Evolutionary conservation across 2,329 filamentous ascomycete species (phyloP), one percentile per base, ranked within the genome.

Genomic region (Calonectria pauciramosa): DNA sequence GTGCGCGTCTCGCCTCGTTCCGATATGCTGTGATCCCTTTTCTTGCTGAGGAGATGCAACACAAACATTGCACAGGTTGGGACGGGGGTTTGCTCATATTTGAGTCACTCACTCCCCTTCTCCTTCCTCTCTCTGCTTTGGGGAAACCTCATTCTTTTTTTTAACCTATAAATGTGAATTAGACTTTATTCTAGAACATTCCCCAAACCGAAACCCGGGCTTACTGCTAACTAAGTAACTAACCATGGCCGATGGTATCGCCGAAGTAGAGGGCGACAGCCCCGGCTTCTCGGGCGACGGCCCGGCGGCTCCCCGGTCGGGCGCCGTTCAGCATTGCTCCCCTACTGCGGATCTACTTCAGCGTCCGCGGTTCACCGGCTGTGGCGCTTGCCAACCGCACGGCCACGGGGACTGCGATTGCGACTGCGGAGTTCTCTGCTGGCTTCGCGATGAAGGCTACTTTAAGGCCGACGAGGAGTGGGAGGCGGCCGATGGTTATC

Each of bases 201-300:
- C 6, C 6, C 13, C 1, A 38, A 60, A 26, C n/a, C 30, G 14
- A 60, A 60, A 23, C 18, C 20, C n/a, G 32, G 28, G 34, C n/a
- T 26, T n/a, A n/a, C n/a, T n/a, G n/a, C n/a, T n/a, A n/a, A n/a
- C n/a, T n/a, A n/a, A n/a, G n/a, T n/a, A n/a, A 49, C 14, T 38
- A 49, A n/a, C 41, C 5, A 80, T 80, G 78, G 65, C 59, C 1
- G 26, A 74, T 20, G 66, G 70, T 32, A 72, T 80, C 20, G 71
- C 74, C 51, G 72, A 75, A 23, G 66, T 76, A 18, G 70, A 76
- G 26, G 51, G 70, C n/a, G n/a, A n/a, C 52, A 73, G 72, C 44
- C 16, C 41, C 34, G 32, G 18, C 9, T 51, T 67, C 30, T 52
- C 71, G 38, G 49, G 64, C 20, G 65, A 64, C 23, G 30, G 23